Evolutionary conservation across 495 filamentous ascomycete genomes (phyloP), one percentile per base, ranked within the genome.

Genomic region (Cercophora scortea): DNA sequence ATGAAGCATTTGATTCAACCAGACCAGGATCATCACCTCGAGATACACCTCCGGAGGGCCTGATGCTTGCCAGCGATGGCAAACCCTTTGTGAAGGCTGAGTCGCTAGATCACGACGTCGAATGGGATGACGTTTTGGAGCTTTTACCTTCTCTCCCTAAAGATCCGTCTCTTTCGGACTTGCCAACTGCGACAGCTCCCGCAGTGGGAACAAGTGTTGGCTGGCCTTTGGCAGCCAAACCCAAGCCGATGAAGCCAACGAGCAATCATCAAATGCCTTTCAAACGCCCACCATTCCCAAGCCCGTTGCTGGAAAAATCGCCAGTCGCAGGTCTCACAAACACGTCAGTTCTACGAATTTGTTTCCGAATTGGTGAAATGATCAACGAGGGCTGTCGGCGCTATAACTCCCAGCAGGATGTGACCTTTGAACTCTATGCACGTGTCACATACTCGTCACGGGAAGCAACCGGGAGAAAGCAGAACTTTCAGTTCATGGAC

Each of bases 351-450:
- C 64, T 84, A 4, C 75, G 80, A 36, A 80, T 76, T 3, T 85
- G 81, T 54, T 87, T 87, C 59, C 76, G 80, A 8, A 71, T 81
- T 43, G 80, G 78, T 15, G 76, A 82, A 50, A 72, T 82, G 42
- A 51, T 84, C 59, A 58, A 74, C 36, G 65, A 73, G 41, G 74
- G 72, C 43, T 63, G 60, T 6, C 63, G 65, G 33, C 62, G 65
- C 42, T 54, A 69, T 18, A 44, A 47, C 11, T 38, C 52, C 17
- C 52, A 63, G 3, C 73, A 75, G 42, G 68, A 74, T 44, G 70
- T 72, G 12, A 54, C 81, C 0, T 70, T 84, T 41, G 83, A 85
- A 60, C 57, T 85, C 3, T 85, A 76, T 58, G 82, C 80, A 8
- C 64, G 77, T 19, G 81, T 85, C 3, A 68, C 61, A 3, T 76